These are phyloP conservation scores for Blastocystis sp. DNA, from an alignment of 352 stramenopile genomes.

Conservation along the genomic window DNA sequence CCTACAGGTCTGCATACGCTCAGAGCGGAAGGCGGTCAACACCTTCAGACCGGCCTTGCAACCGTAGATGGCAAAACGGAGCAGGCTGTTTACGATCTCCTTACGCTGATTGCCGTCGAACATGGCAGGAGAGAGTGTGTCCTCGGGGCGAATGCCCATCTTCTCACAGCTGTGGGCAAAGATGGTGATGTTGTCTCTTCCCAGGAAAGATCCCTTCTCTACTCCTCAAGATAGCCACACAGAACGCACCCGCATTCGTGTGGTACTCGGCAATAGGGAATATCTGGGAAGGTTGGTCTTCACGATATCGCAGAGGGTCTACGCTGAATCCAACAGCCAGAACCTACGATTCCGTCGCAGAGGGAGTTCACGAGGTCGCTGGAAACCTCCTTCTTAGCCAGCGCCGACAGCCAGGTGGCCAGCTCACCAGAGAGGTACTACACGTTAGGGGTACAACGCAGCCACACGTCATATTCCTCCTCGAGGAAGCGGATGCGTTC, in stretches of 20 bases:
- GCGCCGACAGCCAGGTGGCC: slow-evolving; percentile 17
- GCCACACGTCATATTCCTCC: slow-evolving; percentile 57
- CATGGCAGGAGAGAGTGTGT: slow-evolving; percentile 48
- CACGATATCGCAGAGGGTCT: slow-evolving; percentile 57
- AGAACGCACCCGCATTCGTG: slow-evolving; percentile 20
- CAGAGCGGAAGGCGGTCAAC: slow-evolving; percentile 13
- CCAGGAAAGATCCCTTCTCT: slow-evolving; percentile 39
- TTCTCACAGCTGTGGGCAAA: slow-evolving; percentile 55
- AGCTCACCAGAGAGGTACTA: slow-evolving; percentile 58
- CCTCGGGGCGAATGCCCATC: slow-evolving; percentile 43
- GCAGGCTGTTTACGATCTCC: slow-evolving; percentile 47
- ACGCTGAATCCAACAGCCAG: not conserved
- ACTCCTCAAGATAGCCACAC: not conserved
- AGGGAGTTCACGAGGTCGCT: slow-evolving; percentile 45
- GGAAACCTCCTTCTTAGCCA: slow-evolving; percentile 33
- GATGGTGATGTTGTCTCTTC: slow-evolving; percentile 53
- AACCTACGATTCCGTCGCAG: slow-evolving; percentile 38
- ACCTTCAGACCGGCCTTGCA: slow-evolving; percentile 45
- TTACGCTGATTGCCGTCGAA: slow-evolving; percentile 58
- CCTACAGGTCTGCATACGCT: slow-evolving; percentile 36
- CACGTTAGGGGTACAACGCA: not conserved
- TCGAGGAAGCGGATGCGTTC: slow-evolving; percentile 54
- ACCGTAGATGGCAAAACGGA: slow-evolving; percentile 54
- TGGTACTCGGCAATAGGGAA: slow-evolving; percentile 48
- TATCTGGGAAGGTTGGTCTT: slow-evolving; percentile 33